phyloP scores from a whole-genome alignment of 495 filamentous ascomycete genomes.

The Lasiosphaeris hirsuta region DNA sequence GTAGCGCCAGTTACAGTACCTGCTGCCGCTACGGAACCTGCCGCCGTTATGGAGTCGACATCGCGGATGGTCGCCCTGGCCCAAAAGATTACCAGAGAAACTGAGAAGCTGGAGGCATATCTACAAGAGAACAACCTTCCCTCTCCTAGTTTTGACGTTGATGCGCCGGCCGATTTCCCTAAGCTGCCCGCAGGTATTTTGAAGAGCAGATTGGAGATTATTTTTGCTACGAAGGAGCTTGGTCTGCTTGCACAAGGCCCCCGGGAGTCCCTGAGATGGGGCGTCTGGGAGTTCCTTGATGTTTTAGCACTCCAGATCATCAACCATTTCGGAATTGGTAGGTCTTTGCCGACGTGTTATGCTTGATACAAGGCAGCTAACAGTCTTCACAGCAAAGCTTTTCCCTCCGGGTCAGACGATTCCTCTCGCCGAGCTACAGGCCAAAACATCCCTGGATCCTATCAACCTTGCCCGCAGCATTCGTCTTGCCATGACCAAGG shows the following conservation, averaged over 20 bases:
- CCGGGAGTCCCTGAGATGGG: conserved; percentile 39
- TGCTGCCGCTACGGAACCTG: not conserved
- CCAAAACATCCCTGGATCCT: conserved; percentile 38
- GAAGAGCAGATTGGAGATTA: conserved; percentile 35
- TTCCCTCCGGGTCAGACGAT: conserved; percentile 38
- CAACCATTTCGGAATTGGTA: conserved; percentile 41
- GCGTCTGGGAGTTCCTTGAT: conserved; percentile 43
- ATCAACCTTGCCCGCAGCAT: conserved; percentile 49
- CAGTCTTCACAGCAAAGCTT: conserved; percentile 30
- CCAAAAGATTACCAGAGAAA: conserved; percentile 36
- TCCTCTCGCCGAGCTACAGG: conserved; percentile 42
- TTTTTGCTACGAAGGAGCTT: conserved; percentile 38
- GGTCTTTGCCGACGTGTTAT: not conserved
- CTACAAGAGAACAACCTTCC: conserved; percentile 35
- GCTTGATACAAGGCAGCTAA: not conserved
- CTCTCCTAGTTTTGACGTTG: conserved; percentile 38
- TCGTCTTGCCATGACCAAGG: conserved; percentile 55
- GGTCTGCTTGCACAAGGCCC: conserved; percentile 40
- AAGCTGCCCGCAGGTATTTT: conserved; percentile 37
- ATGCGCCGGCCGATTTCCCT: conserved; percentile 37
- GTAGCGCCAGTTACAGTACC: not conserved
- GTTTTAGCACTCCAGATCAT: conserved; percentile 36
- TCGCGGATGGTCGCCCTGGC: conserved; percentile 38
- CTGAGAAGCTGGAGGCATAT: conserved; percentile 40
- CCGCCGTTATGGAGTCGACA: conserved; percentile 13